Conservation (phyloP, 306 rosid genomes). For the Begonia masoniana region DNA sequence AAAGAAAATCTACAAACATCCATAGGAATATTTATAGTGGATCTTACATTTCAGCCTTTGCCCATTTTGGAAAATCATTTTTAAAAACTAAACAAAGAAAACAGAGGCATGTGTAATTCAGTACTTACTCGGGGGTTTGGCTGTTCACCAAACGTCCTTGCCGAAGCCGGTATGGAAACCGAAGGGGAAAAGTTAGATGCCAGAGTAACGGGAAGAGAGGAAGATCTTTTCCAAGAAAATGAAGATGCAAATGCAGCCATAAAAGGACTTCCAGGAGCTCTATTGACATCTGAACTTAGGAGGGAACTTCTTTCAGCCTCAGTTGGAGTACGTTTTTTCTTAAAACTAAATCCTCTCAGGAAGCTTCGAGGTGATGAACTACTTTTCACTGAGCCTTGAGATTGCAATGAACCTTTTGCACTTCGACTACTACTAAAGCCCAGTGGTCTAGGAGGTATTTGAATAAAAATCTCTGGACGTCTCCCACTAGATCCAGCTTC, state of each 20-base stretch:
- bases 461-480: conserved; percentile 88
- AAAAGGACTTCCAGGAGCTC: conserved; percentile 40
- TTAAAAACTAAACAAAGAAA: not conserved
- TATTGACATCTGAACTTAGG: conserved; percentile 41
- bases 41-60: too few species aligned
- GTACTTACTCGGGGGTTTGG: conserved; percentile 42
- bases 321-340: conserved; percentile 37
- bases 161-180: conserved; percentile 55
- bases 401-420: conserved; percentile 51
- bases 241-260: conserved; percentile 28
- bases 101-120: not conserved
- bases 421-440: conserved; percentile 45
- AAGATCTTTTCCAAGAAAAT: conserved; percentile 59
- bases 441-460: conserved; percentile 70
- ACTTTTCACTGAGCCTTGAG: conserved; percentile 57
- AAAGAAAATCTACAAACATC: not conserved
- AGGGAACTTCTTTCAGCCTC: conserved; percentile 84
- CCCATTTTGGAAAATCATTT: not conserved
- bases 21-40: not conserved
- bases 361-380: conserved; percentile 44
- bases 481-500: conserved; percentile 31
- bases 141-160: conserved; percentile 47
- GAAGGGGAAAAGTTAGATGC: conserved; percentile 56
- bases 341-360: conserved; percentile 75
- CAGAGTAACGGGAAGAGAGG: conserved; percentile 79